Conservation (phyloP, 1,139 yeast species). For the Yamadazyma diddensiae region DNA sequence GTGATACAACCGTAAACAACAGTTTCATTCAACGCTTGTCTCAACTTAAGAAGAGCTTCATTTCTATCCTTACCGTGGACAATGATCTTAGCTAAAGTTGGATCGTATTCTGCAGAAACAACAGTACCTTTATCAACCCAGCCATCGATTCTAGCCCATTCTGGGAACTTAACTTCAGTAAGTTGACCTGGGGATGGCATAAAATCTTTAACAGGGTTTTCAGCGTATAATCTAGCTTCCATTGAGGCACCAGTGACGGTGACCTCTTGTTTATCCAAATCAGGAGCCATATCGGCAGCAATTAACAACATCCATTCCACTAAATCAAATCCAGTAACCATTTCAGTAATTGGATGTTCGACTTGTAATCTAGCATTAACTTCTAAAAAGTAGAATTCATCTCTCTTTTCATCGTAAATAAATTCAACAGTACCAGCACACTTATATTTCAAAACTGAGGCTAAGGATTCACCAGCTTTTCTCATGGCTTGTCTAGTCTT, state of each 20-base stretch:
- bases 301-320: conserved; percentile 95
- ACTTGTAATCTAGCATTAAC: conserved; percentile 97
- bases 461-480: conserved; percentile 81
- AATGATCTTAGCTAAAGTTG: conserved; percentile 92
- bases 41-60: conserved; percentile 75
- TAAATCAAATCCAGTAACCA: conserved; percentile 89
- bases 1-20: conserved; percentile 85
- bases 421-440: conserved; percentile 98
- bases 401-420: conserved; percentile 80
- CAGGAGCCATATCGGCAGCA: conserved; percentile 88
- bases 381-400: conserved; percentile 90
- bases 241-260: conserved; percentile 81
- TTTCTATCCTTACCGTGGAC: conserved; percentile 87
- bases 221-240: conserved; percentile 96
- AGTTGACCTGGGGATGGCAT: conserved; percentile 96
- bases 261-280: conserved; percentile 52
- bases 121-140: conserved; percentile 93
- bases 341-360: conserved; percentile 95
- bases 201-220: conserved; percentile 92
- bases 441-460: conserved; percentile 77
- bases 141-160: conserved; percentile 88
- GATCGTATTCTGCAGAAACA: conserved; percentile 91
- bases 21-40: conserved; percentile 81
- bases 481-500: conserved; percentile 72
- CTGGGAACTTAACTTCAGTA: conserved; percentile 79